Base-by-base conservation (phyloP, 148 eudicot genomes). In the Persicaria maculosa region DNA sequence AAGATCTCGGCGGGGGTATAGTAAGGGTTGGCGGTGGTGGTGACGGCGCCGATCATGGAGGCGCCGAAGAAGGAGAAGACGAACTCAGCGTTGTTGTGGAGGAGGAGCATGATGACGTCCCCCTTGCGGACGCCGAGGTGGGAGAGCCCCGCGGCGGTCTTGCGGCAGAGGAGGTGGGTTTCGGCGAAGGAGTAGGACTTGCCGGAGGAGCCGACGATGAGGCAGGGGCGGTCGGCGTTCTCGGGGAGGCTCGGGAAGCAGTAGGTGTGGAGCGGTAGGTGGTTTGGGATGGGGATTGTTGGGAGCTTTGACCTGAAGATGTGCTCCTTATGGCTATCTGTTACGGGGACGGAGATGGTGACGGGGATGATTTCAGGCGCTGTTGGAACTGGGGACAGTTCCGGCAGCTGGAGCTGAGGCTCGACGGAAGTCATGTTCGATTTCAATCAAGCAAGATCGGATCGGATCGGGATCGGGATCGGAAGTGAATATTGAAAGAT, bases 11-110 rank as follows among this genome's bases (percentile, higher is more conserved):
- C 48, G 1, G 93, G 4, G 6, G 97, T 92, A 79, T 87, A 90
- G 76, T 84, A 90, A 0, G 96, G 97, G 54, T 92, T 92, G 0
- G 93, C 97, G 3, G 90, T 82, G 53, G 97, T 92, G 6, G 84
- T 67, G 7, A 90, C 80, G 0, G 91, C 97, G 0, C 97, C 97
- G 64, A 92, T 84, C 90, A 90, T 90, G 43, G 97, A 92, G 0
- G 93, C 91, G 0, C 85, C 97, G 48, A 90, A 79, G 76, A 92
- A 90, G 4, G 90, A 58, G 78, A 92, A 90, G 0, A 82, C 91
- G 53, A 92, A 92, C 72, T 92, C 97, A 3, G 90, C 81, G 72
- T 85, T 87, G 77, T 92, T 92, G 16, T 83, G 96, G 7, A 92
- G 81, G 6, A 92, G 86, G 47, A 85, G 69, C 96, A 90, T 92